These are phyloP conservation scores for Populus tomentosa DNA, from an alignment of 441 rosid genomes.

Conservation along the genomic window DNA sequence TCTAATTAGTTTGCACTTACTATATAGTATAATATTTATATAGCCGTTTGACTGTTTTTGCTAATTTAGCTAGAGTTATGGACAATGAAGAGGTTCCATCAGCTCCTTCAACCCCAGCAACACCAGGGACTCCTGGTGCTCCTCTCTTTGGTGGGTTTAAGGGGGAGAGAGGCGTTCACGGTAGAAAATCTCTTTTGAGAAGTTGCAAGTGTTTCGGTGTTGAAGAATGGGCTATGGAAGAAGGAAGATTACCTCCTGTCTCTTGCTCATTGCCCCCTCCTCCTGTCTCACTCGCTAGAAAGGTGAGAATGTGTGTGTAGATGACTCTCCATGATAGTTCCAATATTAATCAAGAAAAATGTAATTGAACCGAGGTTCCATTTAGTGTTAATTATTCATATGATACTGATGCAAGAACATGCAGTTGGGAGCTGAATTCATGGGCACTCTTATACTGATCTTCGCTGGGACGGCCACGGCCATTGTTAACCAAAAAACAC, in stretches of 20 bases:
- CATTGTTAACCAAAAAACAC: constrained; percentile 76
- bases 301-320: constrained; percentile 32
- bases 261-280: constrained; percentile 72
- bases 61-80: constrained; percentile 22
- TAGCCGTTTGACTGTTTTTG: not conserved
- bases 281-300: constrained; percentile 65
- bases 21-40: no score
- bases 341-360: not conserved
- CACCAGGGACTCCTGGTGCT: constrained; percentile 86
- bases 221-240: constrained; percentile 77
- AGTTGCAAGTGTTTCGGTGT: constrained; percentile 67
- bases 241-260: constrained; percentile 65
- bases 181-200: constrained; percentile 53
- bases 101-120: constrained; percentile 76
- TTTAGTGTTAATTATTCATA: not conserved
- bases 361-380: not conserved
- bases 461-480: constrained; percentile 82
- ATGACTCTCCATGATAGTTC: not conserved
- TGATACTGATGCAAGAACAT: no score
- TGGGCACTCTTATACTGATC: constrained; percentile 74
- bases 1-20: not conserved
- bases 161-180: constrained; percentile 32
- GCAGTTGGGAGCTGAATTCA: constrained; percentile 89
- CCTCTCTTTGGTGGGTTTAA: constrained; percentile 73
- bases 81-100: constrained; percentile 68